A percentile compares a stretch with the other conserved stretches of the same genome.
Evolutionary conservation across 108 stramenopile genomes (phyloP).

Genomic region (Skeletonema menzelii): DNA sequence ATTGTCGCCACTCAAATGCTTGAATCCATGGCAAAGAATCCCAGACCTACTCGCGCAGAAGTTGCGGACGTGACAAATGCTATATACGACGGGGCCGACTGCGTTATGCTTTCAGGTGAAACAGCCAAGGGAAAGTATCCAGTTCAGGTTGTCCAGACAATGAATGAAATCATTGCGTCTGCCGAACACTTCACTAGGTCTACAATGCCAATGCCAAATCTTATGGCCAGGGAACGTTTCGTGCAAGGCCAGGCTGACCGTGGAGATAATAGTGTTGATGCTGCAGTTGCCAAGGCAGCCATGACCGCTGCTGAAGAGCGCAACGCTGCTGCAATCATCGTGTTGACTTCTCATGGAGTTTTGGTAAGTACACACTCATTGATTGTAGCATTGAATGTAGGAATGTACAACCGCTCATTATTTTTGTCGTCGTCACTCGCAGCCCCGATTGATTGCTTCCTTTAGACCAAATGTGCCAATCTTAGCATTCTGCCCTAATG

Average conservation of each 20-base stretch:
- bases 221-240: slow-evolving; percentile 40
- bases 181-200: slow-evolving; percentile 66
- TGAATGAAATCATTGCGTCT: slow-evolving; percentile 87
- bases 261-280: slow-evolving; percentile 38
- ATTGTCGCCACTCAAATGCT: slow-evolving; percentile 99
- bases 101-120: slow-evolving; percentile 98
- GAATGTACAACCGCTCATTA: neutral
- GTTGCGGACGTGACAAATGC: slow-evolving; percentile 98
- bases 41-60: slow-evolving; percentile 95
- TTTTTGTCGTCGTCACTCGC: neutral
- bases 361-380: slow-evolving; percentile 31
- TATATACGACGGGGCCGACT: slow-evolving; percentile 98
- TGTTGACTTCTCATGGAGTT: slow-evolving; percentile 75
- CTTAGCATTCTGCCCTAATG: slow-evolving; percentile 72
- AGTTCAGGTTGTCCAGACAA: slow-evolving; percentile 88
- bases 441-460: slow-evolving; percentile 60
- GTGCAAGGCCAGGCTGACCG: slow-evolving; percentile 33
- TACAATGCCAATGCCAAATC: slow-evolving; percentile 35
- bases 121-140: slow-evolving; percentile 98
- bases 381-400: neutral
- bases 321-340: slow-evolving; percentile 85
- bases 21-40: slow-evolving; percentile 90
- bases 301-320: slow-evolving; percentile 91
- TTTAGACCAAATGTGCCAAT: slow-evolving; percentile 81
- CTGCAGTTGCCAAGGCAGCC: slow-evolving; percentile 90